Percentiles rank a stretch among this genome's conserved stretches.
Evolutionary conservation across 2,329 filamentous ascomycete genomes (phyloP).

Genomic region (Aspergillus sp.): DNA sequence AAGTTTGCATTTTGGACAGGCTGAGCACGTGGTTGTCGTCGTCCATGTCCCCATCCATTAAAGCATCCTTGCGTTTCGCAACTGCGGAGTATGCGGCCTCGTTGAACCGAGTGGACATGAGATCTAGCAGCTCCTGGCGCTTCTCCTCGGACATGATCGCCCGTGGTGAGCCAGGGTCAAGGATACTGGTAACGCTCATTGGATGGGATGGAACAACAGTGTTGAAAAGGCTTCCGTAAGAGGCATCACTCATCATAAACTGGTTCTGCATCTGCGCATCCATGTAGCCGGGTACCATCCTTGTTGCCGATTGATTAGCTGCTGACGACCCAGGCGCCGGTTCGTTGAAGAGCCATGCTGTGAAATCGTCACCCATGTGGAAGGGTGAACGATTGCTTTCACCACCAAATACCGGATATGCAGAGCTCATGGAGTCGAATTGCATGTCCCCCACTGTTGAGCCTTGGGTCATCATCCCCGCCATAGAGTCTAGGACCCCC

Average conservation of each 20-base stretch:
- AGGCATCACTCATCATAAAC: slow-evolving; percentile 52
- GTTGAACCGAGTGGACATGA: slow-evolving; percentile 79
- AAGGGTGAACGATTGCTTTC: slow-evolving; percentile 88
- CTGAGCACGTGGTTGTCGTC: slow-evolving; percentile 67
- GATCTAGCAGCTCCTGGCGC: slow-evolving; percentile 75
- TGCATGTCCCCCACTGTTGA: slow-evolving; percentile 26
- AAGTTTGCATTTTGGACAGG: slow-evolving; percentile 91
- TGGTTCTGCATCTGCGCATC: slow-evolving; percentile 50
- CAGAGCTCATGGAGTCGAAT: slow-evolving; percentile 39
- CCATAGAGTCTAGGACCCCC: slow-evolving; percentile 23
- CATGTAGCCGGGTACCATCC: slow-evolving; percentile 42
- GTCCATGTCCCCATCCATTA: slow-evolving; percentile 76
- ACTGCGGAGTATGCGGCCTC: slow-evolving; percentile 74
- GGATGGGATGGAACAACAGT: slow-evolving; percentile 65
- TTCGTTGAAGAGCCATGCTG: slow-evolving; percentile 79
- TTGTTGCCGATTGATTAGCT: slow-evolving; percentile 43
- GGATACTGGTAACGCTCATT: slow-evolving; percentile 84
- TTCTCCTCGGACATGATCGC: slow-evolving; percentile 84
- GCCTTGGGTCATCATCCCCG: slow-evolving; percentile 26
- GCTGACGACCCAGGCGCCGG: slow-evolving; percentile 56
- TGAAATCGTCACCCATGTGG: slow-evolving; percentile 83
- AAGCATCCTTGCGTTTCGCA: slow-evolving; percentile 71
- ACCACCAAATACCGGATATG: slow-evolving; percentile 83
- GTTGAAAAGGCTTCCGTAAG: slow-evolving; percentile 49
- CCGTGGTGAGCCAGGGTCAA: slow-evolving; percentile 78